Evolutionary conservation across 2,329 filamentous ascomycete species (phyloP), one percentile per base, ranked within the genome.

Genomic region (Ophiobolus disseminans): DNA sequence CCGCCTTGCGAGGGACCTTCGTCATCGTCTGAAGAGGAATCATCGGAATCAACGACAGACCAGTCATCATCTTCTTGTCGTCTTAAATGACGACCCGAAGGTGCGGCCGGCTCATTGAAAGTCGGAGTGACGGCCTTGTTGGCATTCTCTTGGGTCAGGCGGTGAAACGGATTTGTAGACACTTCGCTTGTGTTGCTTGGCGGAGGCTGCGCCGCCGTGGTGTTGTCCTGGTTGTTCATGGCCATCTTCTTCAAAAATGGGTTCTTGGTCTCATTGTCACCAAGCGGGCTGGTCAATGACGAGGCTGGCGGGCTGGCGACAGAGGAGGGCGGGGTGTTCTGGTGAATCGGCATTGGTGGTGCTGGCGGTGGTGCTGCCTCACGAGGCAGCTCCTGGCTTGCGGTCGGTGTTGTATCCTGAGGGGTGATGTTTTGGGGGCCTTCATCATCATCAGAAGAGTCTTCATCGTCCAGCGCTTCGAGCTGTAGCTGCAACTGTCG

Each of bases 231-330:
- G 46, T 84, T 86, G 8, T 85, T 78, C 70, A 92, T 88, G 40
- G 86, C 86, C 80, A 95, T 86, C 77, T 92, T 94, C 74, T 88
- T 90, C 78, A 93, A 91, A 78, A 96, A 99, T 2, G 94, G 94
- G 69, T 97, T 97, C 73, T 90, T 93, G 64, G 91, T 96, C 74
- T 96, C 90, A 2, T 83, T 80, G 58, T 90, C 87, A 5, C 80
- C 76, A 28, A 78, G 73, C 25, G 77, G 78, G 46, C 79, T 81
- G 21, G 76, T 73, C 21, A 79, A 50, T 4, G 72, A 68, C 17
- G 82, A 81, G 36, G 83, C 78, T 3, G 81, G 75, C 2, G 81
- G 69, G 53, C 68, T 71, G 16, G 68, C 63, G 26, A 74, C 62
- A 10, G 73, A 69, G 20, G 82, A 80, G 28, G 83, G 79, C 8